These are phyloP conservation scores for Pythium dissimile DNA, from an alignment of 352 stramenopile species.

Conservation along the genomic window DNA sequence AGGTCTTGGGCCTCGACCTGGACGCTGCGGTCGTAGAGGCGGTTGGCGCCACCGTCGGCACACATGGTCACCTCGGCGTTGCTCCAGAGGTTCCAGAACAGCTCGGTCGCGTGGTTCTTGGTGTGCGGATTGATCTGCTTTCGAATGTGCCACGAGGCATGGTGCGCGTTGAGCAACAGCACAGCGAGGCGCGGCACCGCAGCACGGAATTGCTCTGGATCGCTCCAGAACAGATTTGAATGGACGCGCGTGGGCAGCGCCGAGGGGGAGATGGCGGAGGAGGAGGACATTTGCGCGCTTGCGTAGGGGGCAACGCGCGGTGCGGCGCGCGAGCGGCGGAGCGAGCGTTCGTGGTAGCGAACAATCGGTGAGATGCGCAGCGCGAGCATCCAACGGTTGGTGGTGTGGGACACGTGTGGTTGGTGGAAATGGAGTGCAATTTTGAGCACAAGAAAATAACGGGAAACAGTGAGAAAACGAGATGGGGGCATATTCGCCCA, in stretches of 20 bases:
- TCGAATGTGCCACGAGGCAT: constrained; percentile 42
- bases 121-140: constrained; percentile 19
- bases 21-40: constrained; percentile 81
- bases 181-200: constrained; percentile 46
- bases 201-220: constrained; percentile 22
- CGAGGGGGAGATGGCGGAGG: constrained; percentile 4
- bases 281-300: no score
- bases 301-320: not conserved
- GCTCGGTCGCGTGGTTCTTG: constrained; percentile 25
- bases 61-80: constrained; percentile 77
- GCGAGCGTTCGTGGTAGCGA: no score
- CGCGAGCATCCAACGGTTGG: no score
- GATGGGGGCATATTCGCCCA: no score
- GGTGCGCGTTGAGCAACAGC: constrained; percentile 53
- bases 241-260: constrained; percentile 26
- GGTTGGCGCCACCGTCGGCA: constrained; percentile 95
- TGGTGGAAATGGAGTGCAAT: no score
- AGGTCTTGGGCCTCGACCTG: constrained; percentile 33
- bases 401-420: no score
- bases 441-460: no score
- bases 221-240: constrained; percentile 57
- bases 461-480: no score
- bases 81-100: constrained; percentile 76
- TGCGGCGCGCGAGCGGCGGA: not conserved
- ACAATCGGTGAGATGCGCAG: no score